phyloP scores from a whole-genome alignment of 768 basidiomycete species.

The Suillus americanus region DNA sequence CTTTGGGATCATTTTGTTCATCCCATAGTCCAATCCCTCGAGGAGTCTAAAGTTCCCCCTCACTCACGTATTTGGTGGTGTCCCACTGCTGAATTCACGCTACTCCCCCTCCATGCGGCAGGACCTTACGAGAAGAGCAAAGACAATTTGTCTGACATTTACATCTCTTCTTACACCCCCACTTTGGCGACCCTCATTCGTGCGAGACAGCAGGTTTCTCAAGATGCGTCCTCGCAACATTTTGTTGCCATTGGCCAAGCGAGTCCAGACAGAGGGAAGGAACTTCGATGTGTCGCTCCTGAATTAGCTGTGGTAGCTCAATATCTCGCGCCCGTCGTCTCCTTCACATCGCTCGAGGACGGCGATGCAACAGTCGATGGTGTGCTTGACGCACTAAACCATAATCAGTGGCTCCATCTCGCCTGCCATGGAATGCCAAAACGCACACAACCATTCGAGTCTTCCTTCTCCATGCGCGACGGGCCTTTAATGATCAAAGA shows the following conservation, averaged over 20 bases:
- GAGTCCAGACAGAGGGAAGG: neutral
- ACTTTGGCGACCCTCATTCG: conserved; percentile 28
- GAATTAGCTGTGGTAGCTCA: conserved; percentile 16
- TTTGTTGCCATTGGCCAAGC: conserved; percentile 23
- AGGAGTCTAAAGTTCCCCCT: conserved; percentile 4
- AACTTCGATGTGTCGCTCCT: conserved; percentile 13
- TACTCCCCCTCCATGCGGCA: conserved; percentile 33
- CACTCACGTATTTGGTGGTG: conserved; percentile 33
- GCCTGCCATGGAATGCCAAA: too few species aligned
- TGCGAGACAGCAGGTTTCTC: conserved; percentile 11
- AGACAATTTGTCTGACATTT: conserved; percentile 15
- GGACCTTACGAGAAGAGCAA: conserved; percentile 23
- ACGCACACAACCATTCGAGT: too few species aligned
- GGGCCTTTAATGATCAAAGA: too few species aligned
- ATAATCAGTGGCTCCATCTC: too few species aligned
- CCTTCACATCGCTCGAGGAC: too few species aligned
- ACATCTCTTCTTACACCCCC: conserved; percentile 36
- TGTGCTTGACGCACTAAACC: too few species aligned
- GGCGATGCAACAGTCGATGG: too few species aligned
- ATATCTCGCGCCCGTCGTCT: too few species aligned
- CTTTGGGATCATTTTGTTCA: conserved; percentile 28
- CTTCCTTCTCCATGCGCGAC: too few species aligned
- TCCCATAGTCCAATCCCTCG: conserved; percentile 20
- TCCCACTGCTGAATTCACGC: conserved; percentile 26
- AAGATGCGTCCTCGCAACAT: neutral